Conservation (phyloP, 139 green algal species). For the Monoraphidium neglectum region DNA sequence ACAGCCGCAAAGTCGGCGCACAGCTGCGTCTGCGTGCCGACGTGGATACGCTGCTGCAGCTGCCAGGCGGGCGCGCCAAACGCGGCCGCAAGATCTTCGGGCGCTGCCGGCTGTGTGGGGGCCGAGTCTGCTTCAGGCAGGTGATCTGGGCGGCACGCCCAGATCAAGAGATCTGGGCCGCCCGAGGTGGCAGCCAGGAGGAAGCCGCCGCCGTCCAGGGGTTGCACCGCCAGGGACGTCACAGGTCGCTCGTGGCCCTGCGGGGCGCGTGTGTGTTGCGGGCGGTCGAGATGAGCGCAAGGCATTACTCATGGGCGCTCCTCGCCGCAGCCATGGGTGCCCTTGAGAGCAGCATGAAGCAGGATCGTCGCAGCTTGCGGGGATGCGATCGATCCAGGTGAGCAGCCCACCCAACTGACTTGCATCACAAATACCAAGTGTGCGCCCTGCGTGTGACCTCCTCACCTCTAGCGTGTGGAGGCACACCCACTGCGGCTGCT, state of each 20-base stretch:
- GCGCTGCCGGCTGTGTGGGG: too few relatives aligned
- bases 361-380: not conserved
- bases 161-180: constrained; percentile 5
- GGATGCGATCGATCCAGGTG: not conserved
- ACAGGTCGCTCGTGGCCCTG: not conserved
- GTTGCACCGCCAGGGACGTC: not conserved
- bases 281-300: not conserved
- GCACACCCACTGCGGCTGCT: constrained; percentile 37
- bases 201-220: not conserved
- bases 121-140: too few relatives aligned
- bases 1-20: constrained; percentile 30
- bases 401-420: not conserved
- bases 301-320: not conserved
- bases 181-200: not conserved
- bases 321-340: not conserved
- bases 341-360: not conserved
- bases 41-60: constrained; percentile 36
- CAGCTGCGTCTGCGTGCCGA: constrained; percentile 63
- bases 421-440: not conserved
- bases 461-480: constrained; percentile 39
- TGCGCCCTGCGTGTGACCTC: not conserved
- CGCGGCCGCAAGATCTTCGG: not conserved
- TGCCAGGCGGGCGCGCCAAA: constrained; percentile 39
- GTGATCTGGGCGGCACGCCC: constrained; percentile 1
- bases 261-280: too few relatives aligned